Evolutionary conservation across 2,329 filamentous ascomycete species (phyloP).

Genomic region (Ophiostoma australiae): DNA sequence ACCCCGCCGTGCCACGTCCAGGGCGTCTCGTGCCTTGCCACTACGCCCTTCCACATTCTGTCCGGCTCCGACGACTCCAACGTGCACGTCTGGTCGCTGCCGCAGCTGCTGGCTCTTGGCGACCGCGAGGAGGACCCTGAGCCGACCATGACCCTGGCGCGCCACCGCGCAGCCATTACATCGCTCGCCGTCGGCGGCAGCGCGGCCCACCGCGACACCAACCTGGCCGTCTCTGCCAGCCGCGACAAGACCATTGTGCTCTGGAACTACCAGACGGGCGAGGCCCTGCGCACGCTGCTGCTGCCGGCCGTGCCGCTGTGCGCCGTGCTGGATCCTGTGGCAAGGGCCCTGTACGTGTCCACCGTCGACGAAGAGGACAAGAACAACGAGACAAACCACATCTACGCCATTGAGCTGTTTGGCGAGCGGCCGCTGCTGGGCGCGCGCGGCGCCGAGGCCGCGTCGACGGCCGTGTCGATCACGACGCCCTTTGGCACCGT

Average conservation of each 20-base stretch:
- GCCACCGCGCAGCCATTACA: slow-evolving; percentile 70
- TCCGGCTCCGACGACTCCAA: slow-evolving; percentile 82
- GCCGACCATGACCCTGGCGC: slow-evolving; percentile 71
- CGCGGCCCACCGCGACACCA: slow-evolving; percentile 57
- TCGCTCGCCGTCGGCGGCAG: slow-evolving; percentile 60
- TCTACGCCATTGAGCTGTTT: slow-evolving; percentile 74
- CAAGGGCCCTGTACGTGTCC: slow-evolving; percentile 75
- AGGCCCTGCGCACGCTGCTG: slow-evolving; percentile 73
- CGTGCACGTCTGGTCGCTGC: slow-evolving; percentile 85
- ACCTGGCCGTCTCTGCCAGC: slow-evolving; percentile 77
- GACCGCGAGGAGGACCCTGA: slow-evolving; percentile 47
- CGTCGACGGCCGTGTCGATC: slow-evolving; percentile 54
- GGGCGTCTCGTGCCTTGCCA: slow-evolving; percentile 68
- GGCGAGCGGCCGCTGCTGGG: slow-evolving; percentile 53
- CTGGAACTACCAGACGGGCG: slow-evolving; percentile 84
- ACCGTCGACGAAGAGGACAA: slow-evolving; percentile 58
- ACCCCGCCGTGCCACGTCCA: slow-evolving; percentile 76
- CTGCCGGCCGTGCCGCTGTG: slow-evolving; percentile 69
- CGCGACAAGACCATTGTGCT: slow-evolving; percentile 84
- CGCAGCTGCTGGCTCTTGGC: slow-evolving; percentile 59
- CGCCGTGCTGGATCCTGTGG: slow-evolving; percentile 72
- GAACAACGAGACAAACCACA: neutral
- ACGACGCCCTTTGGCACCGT: slow-evolving; percentile 51
- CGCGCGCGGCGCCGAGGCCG: slow-evolving; percentile 47
- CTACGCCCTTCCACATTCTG: slow-evolving; percentile 66